Evolutionary conservation across 768 basidiomycete species (phyloP), one percentile per base, ranked within the genome.

Genomic region (Mycena capillaripes): DNA sequence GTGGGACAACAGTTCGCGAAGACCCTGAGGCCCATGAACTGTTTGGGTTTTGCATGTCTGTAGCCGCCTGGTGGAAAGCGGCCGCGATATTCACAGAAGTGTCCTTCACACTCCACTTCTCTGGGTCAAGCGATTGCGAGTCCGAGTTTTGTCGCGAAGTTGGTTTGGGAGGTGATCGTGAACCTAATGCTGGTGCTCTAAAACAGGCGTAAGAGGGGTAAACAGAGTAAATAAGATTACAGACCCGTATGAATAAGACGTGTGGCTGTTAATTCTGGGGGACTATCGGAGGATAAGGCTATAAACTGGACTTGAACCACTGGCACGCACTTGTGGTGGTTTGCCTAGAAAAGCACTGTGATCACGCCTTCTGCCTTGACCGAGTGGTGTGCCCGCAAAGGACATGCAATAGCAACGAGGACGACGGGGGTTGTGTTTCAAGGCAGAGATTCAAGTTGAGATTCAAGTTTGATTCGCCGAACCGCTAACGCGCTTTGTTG

Each of bases 81-180:
- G 89, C 89, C 12, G 95, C 95, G 77, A 95, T 92, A 81, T 95
- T 93, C 60, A 96, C 95, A 23, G 94, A 92, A 53, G 95, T 96
- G 81, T 95, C 94, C 77, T 93, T 93, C 70, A 94, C 89, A 69
- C 80, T 79, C 92, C 92, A 93, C 86, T 86, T 90, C 76, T 90
- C 87, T 48, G 94, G 94, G 61, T 91, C 85, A n/a, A 87, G 87
- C 19, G 84, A 82, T 55, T 76, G 65, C 48, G 72, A 61, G n/a
- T 80, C 68, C 57, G 83, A 82, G 77, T 86, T 85, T 46, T 84
- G 84, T 72, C 86, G 84, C 74, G n/a, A n/a, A n/a, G 86, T 86
- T 67, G 85, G 84, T 75, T 90, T 89, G 52, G 89, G 87, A 11
- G 91, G 91, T 48, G 91, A 92, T 85, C 88, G 87, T 68, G 90